phyloP scores from a whole-genome alignment of 208 protist species.

The Wallacemonas sp. region DNA sequence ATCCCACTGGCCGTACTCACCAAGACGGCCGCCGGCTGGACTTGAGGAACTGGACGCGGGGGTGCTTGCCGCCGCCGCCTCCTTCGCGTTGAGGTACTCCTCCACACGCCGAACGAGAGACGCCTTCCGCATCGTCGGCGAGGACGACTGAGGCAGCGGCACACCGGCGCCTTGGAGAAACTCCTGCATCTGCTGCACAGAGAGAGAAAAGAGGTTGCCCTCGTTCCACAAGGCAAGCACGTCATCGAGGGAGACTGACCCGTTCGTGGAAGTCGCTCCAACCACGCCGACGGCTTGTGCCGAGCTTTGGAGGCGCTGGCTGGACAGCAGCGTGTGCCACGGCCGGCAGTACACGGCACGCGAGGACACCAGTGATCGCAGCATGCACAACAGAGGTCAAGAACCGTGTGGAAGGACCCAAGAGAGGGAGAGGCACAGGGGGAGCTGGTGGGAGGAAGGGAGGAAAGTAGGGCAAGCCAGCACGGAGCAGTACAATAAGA shows the following conservation, averaged over 20 bases:
- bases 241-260: constrained; percentile 50
- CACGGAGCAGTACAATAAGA: no score
- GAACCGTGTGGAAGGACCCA: not conserved
- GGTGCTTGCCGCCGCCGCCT: constrained; percentile 16
- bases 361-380: not conserved
- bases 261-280: not conserved
- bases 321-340: no score
- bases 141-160: constrained; percentile 6
- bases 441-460: constrained; percentile 14
- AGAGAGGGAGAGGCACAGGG: not conserved
- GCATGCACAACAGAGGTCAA: not conserved
- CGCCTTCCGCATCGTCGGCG: constrained; percentile 56
- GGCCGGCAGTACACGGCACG: no score
- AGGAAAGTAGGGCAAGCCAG: no score
- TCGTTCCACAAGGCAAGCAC: constrained; percentile 91
- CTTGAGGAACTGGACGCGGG: not conserved
- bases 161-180: constrained; percentile 57
- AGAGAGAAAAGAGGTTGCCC: constrained; percentile 91
- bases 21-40: no score
- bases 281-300: not conserved
- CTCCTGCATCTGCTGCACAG: constrained; percentile 69
- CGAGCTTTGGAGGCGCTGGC: not conserved
- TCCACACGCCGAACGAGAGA: constrained; percentile 81
- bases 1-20: constrained; percentile 59
- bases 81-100: constrained; percentile 75